Evolutionary conservation across 306 rosid genomes (phyloP), one percentile per base, ranked within the genome.

Genomic region (Cyclanthera cordifolia): DNA sequence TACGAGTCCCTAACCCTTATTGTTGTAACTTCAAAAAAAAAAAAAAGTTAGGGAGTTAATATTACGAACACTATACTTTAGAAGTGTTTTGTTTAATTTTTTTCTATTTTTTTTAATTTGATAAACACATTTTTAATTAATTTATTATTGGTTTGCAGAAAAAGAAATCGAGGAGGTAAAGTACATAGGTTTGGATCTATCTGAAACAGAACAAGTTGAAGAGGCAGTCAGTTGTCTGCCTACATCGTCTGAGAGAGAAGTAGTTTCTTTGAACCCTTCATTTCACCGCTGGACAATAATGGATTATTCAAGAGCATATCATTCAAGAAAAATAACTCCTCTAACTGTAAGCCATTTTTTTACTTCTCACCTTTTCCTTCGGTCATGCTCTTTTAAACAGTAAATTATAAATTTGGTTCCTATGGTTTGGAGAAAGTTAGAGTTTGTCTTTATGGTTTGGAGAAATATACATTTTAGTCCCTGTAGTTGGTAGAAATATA

Each of bases 281-380:
- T 82, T 91, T 76, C 69, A 15, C 67, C 79, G 85, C 19, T 85
- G 96, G 98, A 89, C 89, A 39, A 83, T 89, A 78, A 79, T 77
- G 74, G 90, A 92, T 72, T 92, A 87, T 75, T 82, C 82, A 65
- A 89, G 76, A 74, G 98, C 90, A 75, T 89, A 89, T 59, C 73
- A 67, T 20, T 85, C 85, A 27, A 82, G 84, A 61, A 50, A 80
- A 55, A 70, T 78, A 61, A 92, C 98, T 65, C 98, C 98, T 58
- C 74, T 37, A 57, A 30, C 63, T 89, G 97, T 92, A 85, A 57
- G 83, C 51, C 21, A 51, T 14, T 8, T 45, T 68, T 39, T 4
- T 17, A 7, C 17, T 15, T 24, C 25, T 30, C 20, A 13, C 20
- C 15, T 30, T 68, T 68, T 59, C 10, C 34, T 13, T 23, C 13